Percentiles rank a stretch among this genome's conserved stretches.
phyloP scores from a whole-genome alignment of 225 moss, liverwort and hornwort genomes.

The Pseudisothecium myosuroides region DNA sequence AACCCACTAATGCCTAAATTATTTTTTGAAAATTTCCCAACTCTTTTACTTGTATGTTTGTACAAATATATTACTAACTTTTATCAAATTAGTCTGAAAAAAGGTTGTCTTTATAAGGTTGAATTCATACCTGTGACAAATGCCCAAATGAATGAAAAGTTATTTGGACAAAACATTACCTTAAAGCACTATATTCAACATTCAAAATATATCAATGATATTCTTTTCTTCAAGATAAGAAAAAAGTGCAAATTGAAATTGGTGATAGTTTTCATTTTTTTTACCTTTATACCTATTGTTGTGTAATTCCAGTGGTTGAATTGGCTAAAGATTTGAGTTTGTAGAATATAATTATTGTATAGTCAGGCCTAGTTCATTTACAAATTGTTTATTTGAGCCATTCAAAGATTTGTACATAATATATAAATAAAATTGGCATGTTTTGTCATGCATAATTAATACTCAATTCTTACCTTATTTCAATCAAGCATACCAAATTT shows the following conservation, averaged over 20 bases:
- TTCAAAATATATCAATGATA: not conserved
- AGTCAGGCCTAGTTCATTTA: too few relatives aligned
- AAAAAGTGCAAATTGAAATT: not conserved
- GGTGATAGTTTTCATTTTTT: not conserved
- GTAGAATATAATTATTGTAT: not conserved
- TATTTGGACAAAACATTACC: not conserved
- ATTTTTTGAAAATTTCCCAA: not conserved
- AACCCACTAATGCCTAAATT: not conserved
- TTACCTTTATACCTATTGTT: not conserved
- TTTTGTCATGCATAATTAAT: too few relatives aligned
- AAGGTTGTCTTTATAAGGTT: not conserved
- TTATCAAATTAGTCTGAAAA: not conserved
- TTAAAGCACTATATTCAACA: not conserved
- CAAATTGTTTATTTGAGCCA: too few relatives aligned
- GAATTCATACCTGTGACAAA: not conserved
- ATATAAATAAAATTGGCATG: too few relatives aligned
- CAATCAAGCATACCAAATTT: too few relatives aligned
- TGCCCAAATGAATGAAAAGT: accelerated
- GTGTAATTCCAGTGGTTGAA: not conserved
- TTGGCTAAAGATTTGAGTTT: not conserved
- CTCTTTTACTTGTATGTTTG: not conserved
- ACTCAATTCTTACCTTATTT: too few relatives aligned
- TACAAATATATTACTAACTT: not conserved
- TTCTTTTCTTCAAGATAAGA: not conserved
- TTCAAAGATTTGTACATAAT: too few relatives aligned